A percentile compares a stretch with the other conserved stretches of the same genome.
Conservation (phyloP, 1,139 yeast genomes). For the Candida neerlandica region DNA sequence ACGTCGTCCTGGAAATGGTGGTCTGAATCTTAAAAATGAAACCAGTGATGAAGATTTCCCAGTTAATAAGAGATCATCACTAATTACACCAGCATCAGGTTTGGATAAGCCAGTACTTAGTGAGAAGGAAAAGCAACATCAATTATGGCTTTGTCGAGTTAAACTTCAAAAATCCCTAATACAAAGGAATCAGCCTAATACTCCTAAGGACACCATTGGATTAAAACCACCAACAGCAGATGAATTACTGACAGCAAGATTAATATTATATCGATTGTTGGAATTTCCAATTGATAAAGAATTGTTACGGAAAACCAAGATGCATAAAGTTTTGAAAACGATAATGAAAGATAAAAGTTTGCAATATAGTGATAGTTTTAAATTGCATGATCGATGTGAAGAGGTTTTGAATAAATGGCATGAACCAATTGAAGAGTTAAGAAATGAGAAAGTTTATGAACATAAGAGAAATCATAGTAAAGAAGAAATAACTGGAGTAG, state of each 20-base stretch:
- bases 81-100: conserved; percentile 8
- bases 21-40: conserved; percentile 11
- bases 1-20: conserved; percentile 8
- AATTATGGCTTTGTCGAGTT: conserved; percentile 50
- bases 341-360: conserved; percentile 44
- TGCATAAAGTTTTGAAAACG: conserved; percentile 56
- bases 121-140: conserved; percentile 47
- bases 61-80: conserved; percentile 9
- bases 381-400: conserved; percentile 49
- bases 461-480: conserved; percentile 10
- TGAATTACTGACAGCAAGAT: conserved; percentile 56
- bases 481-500: background rate
- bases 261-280: conserved; percentile 53
- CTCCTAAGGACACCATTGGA: conserved; percentile 35
- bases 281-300: conserved; percentile 57
- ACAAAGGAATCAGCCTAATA: conserved; percentile 45
- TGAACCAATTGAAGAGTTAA: conserved; percentile 36
- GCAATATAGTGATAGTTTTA: conserved; percentile 48
- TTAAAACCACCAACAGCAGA: conserved; percentile 50
- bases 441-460: conserved; percentile 32
- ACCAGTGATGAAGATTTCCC: conserved; percentile 15
- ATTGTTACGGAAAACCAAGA: conserved; percentile 52
- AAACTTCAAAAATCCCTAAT: conserved; percentile 48
- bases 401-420: conserved; percentile 50
- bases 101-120: conserved; percentile 16